Percentiles rank a stretch among this genome's conserved stretches.
Evolutionary conservation across 2,329 filamentous ascomycete species (phyloP).

Genomic region (Talaromyces sp.): DNA sequence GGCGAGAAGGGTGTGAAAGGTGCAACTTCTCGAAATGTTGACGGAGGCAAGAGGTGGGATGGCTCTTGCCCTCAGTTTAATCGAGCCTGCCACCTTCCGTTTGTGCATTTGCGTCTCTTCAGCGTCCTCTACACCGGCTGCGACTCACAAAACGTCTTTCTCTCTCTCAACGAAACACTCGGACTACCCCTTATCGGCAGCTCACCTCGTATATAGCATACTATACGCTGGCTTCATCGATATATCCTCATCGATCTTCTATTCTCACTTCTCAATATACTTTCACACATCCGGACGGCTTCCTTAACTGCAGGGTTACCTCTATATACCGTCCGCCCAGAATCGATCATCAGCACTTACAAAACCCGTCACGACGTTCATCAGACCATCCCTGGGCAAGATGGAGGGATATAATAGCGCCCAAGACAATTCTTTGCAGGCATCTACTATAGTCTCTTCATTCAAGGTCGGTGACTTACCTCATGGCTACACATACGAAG

Average conservation of each 20-base stretch:
- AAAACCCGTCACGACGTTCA: not conserved
- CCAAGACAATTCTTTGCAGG: not conserved
- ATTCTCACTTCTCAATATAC: not conserved
- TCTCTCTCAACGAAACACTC: not conserved
- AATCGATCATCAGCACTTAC: not conserved
- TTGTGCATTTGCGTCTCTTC: not conserved
- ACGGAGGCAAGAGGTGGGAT: not conserved
- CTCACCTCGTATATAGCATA: constrained; percentile 2
- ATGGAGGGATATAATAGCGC: not conserved
- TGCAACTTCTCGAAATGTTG: not conserved
- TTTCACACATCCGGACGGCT: not conserved
- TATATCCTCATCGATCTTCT: not conserved
- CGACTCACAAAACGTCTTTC: not conserved
- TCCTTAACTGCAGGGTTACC: not conserved
- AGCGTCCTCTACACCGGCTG: not conserved
- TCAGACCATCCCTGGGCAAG: not conserved
- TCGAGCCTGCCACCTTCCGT: not conserved
- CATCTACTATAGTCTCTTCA: not conserved
- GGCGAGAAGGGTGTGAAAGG: not conserved
- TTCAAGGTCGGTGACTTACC: not conserved
- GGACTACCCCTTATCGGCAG: not conserved
- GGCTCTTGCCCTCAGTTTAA: not conserved
- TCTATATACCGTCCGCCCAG: not conserved
- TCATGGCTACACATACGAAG: not conserved
- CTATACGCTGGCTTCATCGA: constrained; percentile 11